Percentiles rank a stretch among this genome's conserved stretches.
phyloP scores from a whole-genome alignment of 768 basidiomycete species.

The Boletus sensibilis region DNA sequence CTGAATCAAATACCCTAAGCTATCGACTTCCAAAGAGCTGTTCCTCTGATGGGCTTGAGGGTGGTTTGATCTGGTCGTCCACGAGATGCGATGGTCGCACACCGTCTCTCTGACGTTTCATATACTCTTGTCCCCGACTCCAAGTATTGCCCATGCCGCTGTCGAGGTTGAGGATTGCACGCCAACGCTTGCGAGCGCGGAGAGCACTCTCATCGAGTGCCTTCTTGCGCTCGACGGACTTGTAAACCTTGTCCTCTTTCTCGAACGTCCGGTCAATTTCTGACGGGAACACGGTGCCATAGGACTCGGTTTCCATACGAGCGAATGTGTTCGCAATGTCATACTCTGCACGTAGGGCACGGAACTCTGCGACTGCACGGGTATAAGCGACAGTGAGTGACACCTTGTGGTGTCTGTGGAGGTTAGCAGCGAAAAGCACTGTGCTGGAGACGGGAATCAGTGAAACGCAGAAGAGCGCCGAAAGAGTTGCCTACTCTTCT shows the following conservation, averaged over 20 bases:
- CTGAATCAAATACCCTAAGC: constrained; percentile 4
- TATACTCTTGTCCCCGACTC: constrained; percentile 74
- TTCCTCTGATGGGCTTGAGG: constrained; percentile 23
- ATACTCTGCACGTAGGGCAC: constrained; percentile 81
- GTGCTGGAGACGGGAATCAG: constrained; percentile 48
- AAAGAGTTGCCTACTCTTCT: constrained; percentile 73
- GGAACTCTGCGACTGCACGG: constrained; percentile 79
- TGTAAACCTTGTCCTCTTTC: constrained; percentile 60
- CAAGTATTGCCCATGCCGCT: constrained; percentile 48
- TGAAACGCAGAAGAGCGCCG: neutral
- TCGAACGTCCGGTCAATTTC: constrained; percentile 61
- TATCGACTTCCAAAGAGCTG: constrained; percentile 22
- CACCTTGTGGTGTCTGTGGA: constrained; percentile 61
- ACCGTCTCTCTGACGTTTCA: constrained; percentile 69
- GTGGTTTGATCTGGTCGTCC: constrained; percentile 35
- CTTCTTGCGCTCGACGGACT: constrained; percentile 55
- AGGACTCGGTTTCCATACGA: constrained; percentile 71
- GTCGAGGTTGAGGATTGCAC: constrained; percentile 53
- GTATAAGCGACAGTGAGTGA: constrained; percentile 81
- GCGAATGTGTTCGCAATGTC: constrained; percentile 77
- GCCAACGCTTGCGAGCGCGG: constrained; percentile 76
- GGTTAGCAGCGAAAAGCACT: constrained; percentile 75
- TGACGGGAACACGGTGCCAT: constrained; percentile 66
- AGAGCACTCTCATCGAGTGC: constrained; percentile 58
- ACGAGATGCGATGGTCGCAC: constrained; percentile 64